Evolutionary conservation across 768 basidiomycete species (phyloP), one percentile per base, ranked within the genome.

Genomic region (Crepidotus variabilis): DNA sequence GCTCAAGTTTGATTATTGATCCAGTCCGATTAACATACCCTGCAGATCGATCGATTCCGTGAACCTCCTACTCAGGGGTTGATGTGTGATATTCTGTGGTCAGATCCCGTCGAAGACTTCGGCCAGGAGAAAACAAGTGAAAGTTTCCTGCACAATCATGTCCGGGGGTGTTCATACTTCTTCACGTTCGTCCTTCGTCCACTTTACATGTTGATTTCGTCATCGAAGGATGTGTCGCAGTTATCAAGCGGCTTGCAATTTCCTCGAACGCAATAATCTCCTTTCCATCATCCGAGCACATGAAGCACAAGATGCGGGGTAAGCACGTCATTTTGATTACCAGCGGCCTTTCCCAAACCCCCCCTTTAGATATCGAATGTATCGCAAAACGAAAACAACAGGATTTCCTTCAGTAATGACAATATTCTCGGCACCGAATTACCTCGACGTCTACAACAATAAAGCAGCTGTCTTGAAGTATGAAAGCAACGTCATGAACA

Each of bases 361-460:
- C 39, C 47, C 28, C 22, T 53, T 32, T 60, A 94, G 92, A 11
- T 97, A 96, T 69, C 92, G 95, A 54, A 98, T 98, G 97, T 98
- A 98, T 68, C 91, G 94, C 62, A 99, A 99, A 75, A 98, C 96
- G 4, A 93, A 94, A 73, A 90, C 92, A 18, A 98, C 95, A 0
- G 95, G 96, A 6, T 98, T 99, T 78, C 96, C 97, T 16, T 96
- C 94, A 14, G 95, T 99, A 57, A 98, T 99, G 94, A 98, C 96
- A n/a, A 94, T 99, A 66, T 99, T 99, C 75, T 95, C 92, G 14
- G 95, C 95, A 7, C 97, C 97, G 43, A 95, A 98, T 69, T 98
- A 98, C 68, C 87, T 98, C 56, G 97, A 98, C 66, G 93, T 98
- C 18, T 98, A 98, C 74, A 94, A 96, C 73, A 99, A 99, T 77